Conservation (phyloP, 2,329 filamentous ascomycete species). For the Scedosporium minutisporum region DNA sequence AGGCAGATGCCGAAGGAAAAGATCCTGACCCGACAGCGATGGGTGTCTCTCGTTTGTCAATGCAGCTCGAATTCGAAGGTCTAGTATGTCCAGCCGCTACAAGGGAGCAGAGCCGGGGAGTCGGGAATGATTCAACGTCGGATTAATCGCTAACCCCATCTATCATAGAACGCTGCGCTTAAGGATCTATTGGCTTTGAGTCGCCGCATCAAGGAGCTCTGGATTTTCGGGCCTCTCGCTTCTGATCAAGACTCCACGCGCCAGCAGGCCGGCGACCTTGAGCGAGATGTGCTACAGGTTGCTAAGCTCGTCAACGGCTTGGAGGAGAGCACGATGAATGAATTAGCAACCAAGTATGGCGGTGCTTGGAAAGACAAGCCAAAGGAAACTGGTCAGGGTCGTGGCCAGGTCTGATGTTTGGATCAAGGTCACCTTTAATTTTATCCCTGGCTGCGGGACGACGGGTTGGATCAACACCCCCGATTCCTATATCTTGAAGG, state of each 20-base stretch:
- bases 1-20: conserved; percentile 25
- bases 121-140: not conserved
- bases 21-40: conserved; percentile 28
- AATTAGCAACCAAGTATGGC: conserved; percentile 23
- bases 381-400: conserved; percentile 8
- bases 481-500: too few species aligned
- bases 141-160: not conserved
- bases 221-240: conserved; percentile 33
- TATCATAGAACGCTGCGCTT: conserved; percentile 28
- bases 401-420: not conserved
- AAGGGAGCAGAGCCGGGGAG: not conserved
- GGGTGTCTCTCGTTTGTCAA: conserved; percentile 31
- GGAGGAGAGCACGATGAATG: conserved; percentile 23
- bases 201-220: conserved; percentile 34
- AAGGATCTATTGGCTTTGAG: conserved; percentile 34
- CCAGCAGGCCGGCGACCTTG: conserved; percentile 25
- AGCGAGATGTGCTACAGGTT: conserved; percentile 25
- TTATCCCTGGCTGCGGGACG: too few species aligned
- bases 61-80: conserved; percentile 35
- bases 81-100: conserved; percentile 18
- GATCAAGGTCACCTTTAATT: not conserved
- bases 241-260: conserved; percentile 24
- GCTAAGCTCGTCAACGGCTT: conserved; percentile 23
- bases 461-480: too few species aligned
- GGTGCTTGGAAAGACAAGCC: conserved; percentile 25